phyloP scores from a whole-genome alignment of 2,329 filamentous ascomycete genomes.

The Diaporthe ampelina region DNA sequence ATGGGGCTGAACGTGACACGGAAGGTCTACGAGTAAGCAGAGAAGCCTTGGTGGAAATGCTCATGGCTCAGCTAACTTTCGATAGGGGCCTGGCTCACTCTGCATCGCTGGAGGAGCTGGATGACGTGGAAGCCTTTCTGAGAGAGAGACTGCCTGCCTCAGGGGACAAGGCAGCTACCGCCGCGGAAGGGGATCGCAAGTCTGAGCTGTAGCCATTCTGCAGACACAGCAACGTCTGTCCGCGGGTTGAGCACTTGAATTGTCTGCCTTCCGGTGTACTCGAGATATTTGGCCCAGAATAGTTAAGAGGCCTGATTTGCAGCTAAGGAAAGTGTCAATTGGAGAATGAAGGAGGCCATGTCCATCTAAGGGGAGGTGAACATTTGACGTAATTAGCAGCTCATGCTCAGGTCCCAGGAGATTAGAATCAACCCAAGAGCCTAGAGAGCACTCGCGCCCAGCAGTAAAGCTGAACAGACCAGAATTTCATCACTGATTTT shows the following conservation, averaged over 20 bases:
- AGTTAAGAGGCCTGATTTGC: not conserved
- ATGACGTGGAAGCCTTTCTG: slow-evolving; percentile 80
- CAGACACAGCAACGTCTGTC: not conserved
- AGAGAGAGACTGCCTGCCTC: slow-evolving; percentile 59
- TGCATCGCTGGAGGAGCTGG: slow-evolving; percentile 82
- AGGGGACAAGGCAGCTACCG: slow-evolving; percentile 49
- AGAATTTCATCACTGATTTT: too few species aligned
- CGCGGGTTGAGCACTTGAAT: not conserved
- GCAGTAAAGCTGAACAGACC: not conserved
- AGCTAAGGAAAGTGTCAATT: not conserved
- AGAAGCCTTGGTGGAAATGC: slow-evolving; percentile 1
- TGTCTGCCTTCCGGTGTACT: too few species aligned
- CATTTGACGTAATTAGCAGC: not conserved
- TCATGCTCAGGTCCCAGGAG: not conserved
- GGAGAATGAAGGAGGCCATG: too few species aligned
- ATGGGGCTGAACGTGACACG: slow-evolving; percentile 82
- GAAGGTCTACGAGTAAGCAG: slow-evolving; percentile 78
- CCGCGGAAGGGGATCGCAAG: slow-evolving; percentile 46
- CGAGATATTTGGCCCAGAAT: not conserved
- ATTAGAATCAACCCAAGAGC: not conserved
- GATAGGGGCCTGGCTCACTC: slow-evolving; percentile 79
- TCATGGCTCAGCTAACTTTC: not conserved
- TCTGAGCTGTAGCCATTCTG: slow-evolving; percentile 50
- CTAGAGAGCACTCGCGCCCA: not conserved
- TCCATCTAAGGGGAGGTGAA: not conserved